Conservation (phyloP, 106 monocot genomes). For the Dendrobium chrysotoxum region DNA sequence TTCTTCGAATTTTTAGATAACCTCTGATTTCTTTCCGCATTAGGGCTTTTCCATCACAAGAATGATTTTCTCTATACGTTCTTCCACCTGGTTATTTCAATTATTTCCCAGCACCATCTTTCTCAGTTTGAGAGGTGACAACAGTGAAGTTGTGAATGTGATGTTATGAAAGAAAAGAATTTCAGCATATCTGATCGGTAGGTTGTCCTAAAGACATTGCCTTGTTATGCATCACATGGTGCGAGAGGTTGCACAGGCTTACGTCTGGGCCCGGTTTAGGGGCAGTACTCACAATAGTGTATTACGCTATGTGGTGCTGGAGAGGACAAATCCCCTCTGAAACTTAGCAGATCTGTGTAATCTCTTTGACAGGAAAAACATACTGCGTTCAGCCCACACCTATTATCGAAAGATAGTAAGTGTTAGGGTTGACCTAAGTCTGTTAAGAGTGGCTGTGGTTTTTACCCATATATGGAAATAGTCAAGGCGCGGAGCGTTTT, state of each 20-base stretch:
- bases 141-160: background rate
- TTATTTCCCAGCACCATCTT: conserved; percentile 7
- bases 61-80: no score
- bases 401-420: background rate
- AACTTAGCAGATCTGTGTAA: conserved; percentile 3
- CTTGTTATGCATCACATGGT: background rate
- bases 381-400: conserved; percentile 5
- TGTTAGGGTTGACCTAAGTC: background rate
- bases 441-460: conserved; percentile 2
- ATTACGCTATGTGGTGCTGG: background rate
- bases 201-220: conserved; percentile 3
- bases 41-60: no score
- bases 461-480: conserved; percentile 3
- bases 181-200: conserved; percentile 3
- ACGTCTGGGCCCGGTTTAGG: background rate
- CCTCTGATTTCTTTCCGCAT: no score
- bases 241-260: background rate
- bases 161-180: conserved; percentile 4
- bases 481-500: conserved; percentile 1
- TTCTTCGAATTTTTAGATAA: background rate
- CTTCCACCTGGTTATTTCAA: background rate
- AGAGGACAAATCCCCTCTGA: background rate
- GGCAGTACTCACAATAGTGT: background rate
- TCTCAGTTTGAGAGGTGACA: conserved; percentile 5
- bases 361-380: conserved; percentile 7